Conservation (phyloP, 768 basidiomycete genomes). For the Lyophyllum shimeji region DNA sequence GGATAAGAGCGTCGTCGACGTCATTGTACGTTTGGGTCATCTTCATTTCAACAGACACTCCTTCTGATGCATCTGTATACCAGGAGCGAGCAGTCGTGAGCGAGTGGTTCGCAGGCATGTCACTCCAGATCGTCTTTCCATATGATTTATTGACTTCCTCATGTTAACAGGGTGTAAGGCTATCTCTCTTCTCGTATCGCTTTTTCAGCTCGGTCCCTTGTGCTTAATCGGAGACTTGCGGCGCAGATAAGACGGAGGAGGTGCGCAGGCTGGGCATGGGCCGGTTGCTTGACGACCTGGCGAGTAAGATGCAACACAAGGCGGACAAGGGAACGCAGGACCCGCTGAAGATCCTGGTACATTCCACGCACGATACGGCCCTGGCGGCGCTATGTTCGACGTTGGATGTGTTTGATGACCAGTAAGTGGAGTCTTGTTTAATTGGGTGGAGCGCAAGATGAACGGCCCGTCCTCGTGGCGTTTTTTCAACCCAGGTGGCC, state of each 20-base stretch:
- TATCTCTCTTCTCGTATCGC: not conserved
- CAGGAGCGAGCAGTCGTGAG: slow-evolving; percentile 73
- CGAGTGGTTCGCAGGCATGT: slow-evolving; percentile 75
- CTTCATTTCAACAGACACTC: not conserved
- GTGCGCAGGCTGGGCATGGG: slow-evolving; percentile 79
- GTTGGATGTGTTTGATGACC: slow-evolving; percentile 71
- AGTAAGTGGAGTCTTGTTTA: slow-evolving; percentile 36
- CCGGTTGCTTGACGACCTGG: slow-evolving; percentile 62
- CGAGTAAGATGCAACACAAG: slow-evolving; percentile 63
- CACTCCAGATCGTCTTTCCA: not conserved
- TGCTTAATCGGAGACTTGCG: not conserved
- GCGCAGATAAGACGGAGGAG: slow-evolving; percentile 68
- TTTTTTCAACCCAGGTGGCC: slow-evolving; percentile 57
- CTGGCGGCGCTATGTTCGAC: slow-evolving; percentile 64
- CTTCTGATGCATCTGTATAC: not conserved
- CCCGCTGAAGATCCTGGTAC: slow-evolving; percentile 63
- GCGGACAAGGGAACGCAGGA: slow-evolving; percentile 41
- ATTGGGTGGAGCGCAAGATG: not conserved
- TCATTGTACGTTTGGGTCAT: slow-evolving; percentile 57
- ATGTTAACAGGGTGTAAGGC: slow-evolving; percentile 40
- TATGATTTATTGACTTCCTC: slow-evolving; percentile 8
- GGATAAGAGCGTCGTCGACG: slow-evolving; percentile 55
- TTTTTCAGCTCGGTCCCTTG: not conserved
- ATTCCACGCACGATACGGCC: slow-evolving; percentile 72
- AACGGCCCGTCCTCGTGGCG: not conserved